Evolutionary conservation across 345 rosid species (phyloP), one percentile per base, ranked within the genome.

Genomic region (Balakata baccata): DNA sequence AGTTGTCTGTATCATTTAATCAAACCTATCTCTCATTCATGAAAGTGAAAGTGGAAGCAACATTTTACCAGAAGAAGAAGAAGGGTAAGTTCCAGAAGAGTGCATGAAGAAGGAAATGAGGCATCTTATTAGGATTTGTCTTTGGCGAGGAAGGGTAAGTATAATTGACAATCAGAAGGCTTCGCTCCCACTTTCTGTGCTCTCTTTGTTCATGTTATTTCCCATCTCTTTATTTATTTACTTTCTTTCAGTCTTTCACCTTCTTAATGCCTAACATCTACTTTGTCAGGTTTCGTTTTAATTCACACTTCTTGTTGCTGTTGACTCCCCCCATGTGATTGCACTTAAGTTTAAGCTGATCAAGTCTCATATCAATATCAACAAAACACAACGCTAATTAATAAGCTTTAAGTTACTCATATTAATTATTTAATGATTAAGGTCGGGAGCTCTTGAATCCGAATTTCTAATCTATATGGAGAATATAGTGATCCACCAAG

Each of bases 101-200:
- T 81, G 89, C n/a, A 76, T 79, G 66, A 79, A 88, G 84, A 82
- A 67, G 87, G 96, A 84, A 93, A 89, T 77, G 71, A 74, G 86
- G 96, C 83, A 93, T 93, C 97, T 93, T 82, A 83, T 93, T 82
- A 83, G 88, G 82, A 82, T 88, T 88, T 88, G 89, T 87, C 86
- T 86, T 84, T 83, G 81, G 58, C 84, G 73, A 70, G 64, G 72
- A 20, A 66, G 2, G 81, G 90, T 16, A 84, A 81, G 25, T 65
- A 23, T 76, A 83, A 87, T 87, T 84, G 83, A 83, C 84, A 58
- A 57, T 20, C 66, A 71, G 66, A 75, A 74, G 66, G 17, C 29
- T 49, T 73, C 76, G 1, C 79, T 78, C 67, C 81, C 80, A 73
- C 77, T 85, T 84, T 85, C 87, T 81, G 84, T 86, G 86, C 85